Base-by-base conservation (phyloP, 208 protist genomes). In the Acanthamoeba lenticulata region DNA sequence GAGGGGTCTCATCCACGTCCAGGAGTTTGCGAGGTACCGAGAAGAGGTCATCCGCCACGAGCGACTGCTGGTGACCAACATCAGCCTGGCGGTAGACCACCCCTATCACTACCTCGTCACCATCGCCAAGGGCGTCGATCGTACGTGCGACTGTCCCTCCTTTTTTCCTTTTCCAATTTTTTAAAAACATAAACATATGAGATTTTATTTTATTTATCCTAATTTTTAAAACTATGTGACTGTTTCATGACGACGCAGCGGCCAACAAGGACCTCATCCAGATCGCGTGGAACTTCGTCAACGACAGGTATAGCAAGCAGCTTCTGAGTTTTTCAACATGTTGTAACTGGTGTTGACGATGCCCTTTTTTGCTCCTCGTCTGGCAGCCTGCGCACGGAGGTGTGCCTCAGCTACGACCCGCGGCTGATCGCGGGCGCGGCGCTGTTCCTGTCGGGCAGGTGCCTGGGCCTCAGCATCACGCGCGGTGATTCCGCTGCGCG, bases 271-370 rank as follows among this genome's bases (percentile, higher is more conserved):
- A 96, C 17, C 47, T 98, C 0, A 95, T 96, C 29, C 97, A 98
- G 69, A 89, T 95, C 2, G 95, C 96, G 2, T 98, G 97, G 97
- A 98, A 98, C 79, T 98, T 96, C 86, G 88, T 98, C 32, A 98
- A 98, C 72, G 97, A 98, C 92, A 96, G 88, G 85, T 94, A 94
- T 21, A n/a, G n/a, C n/a, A n/a, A n/a, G n/a, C n/a, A n/a, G n/a
- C n/a, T n/a, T n/a, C 49, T 57, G 49, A 19, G 13, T 57, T 44
- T 34, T 94, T 36, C 52, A 29, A 21, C 36, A 9, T 79, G 17
- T 40, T 40, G 13, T 79, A 13, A 32, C n/a, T 79, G 57, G 21
- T n/a, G 24, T 65, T 19, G 19, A 65, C 57, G 24, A 44, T 81
- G 69, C 29, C 19, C 27, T 81, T n/a, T n/a, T n/a, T n/a, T n/a